Evolutionary conservation across 2,329 filamentous ascomycete species (phyloP), one percentile per base, ranked within the genome.

Genomic region (Neonectria neomacrospora): DNA sequence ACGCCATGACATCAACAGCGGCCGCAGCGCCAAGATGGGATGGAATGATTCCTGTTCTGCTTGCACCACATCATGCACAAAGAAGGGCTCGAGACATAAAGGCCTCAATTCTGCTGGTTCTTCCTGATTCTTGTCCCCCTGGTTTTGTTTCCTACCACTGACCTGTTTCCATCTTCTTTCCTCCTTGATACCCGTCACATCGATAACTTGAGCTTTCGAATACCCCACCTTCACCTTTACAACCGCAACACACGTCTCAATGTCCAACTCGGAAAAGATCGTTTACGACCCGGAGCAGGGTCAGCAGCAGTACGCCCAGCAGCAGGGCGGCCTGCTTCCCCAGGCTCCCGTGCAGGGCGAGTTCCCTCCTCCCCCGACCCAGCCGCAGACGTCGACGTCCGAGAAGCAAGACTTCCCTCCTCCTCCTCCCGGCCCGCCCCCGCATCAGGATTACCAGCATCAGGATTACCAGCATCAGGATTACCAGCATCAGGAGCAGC

Each of bases 401-500:
- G 54, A 73, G 41, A 63, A 64, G 44, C 67, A 64, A 18, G 58
- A 73, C 44, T 73, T 71, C 59, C 72, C 74, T 10, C 72, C 71
- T 14, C 71, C 71, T 62, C 72, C 72, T 58, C 65, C 68, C 0
- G 68, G 70, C 11, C 70, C 70, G 39, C 66, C 73, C 28, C 67
- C 67, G 26, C 47, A 66, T 3, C 64, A 22, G 34, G 50, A 59
- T 58, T 14, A 68, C 57, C 23, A 67, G 11, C 41, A 64, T 3
- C 70, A 22, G 26, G 50, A 59, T 62, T 20, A 68, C 55, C 30
- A 67, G 6, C 47, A 64, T 3, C 64, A 22, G 34, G 50, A 59
- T 58, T 14, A 68, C 57, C 23, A 67, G 11, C 41, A 64, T 3
- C 70, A 22, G 26, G 50, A 59, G 62, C 23, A 68, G 57, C 30